Evolutionary conservation across 2,329 filamentous ascomycete genomes (phyloP), one percentile per base, ranked within the genome.

Genomic region (Tolypocladium nubicola): DNA sequence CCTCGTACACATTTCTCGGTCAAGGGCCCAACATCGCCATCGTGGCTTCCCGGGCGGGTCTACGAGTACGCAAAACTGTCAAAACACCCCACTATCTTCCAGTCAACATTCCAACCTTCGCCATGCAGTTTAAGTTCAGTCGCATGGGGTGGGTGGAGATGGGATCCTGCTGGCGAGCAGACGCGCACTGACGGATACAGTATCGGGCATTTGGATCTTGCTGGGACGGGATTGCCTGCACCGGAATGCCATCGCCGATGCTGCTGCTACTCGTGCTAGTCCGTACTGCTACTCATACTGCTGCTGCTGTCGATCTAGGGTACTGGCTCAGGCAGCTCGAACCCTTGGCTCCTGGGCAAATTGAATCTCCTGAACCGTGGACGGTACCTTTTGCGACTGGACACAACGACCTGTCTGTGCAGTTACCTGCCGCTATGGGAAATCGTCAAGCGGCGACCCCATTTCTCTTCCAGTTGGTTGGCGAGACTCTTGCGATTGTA

Each of bases 351-450:
- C 50, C 52, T 50, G 45, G 52, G 21, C 56, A 47, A 49, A 23
- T 33, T 38, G 54, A 7, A 39, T 54, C 45, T 38, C 37, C 41
- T 33, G 30, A 1, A 33, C 30, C 14, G 13, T 43, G 55, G 52
- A 39, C 57, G 59, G 59, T 60, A 58, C 59, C 52, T 55, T 55
- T 58, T 41, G 55, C 57, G 47, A 53, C 45, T 33, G 26, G 33
- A 35, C 26, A 10, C 40, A 30, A 35, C 38, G 52, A 54, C 45
- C 56, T 53, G 38, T 35, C n/a, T 52, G 52, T 50, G 52, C 53
- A 56, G 21, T n/a, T 52, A 59, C 45, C 54, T 57, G 47, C 59
- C 54, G 54, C 54, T 50, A 41, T 50, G 21, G 52, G 57, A 41
- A 59, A 50, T 37, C 38, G 50, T 33, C 54, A n/a, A 53, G 57